Base-by-base conservation (phyloP, 2,329 filamentous ascomycete species). In the Aureobasidium sp. region DNA sequence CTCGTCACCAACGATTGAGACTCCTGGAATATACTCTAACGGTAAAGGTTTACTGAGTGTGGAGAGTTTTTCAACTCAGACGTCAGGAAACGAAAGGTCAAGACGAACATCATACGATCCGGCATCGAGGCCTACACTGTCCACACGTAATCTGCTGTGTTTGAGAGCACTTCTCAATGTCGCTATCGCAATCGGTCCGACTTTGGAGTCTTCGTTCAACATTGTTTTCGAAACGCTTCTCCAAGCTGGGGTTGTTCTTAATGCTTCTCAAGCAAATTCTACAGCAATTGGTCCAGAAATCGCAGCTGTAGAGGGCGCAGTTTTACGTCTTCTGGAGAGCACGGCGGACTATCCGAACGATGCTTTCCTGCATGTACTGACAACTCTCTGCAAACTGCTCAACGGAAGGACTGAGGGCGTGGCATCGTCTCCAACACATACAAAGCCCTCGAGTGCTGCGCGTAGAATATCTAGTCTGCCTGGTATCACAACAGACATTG, bases 211-310 rank as follows among this genome's bases (percentile, higher is more conserved):
- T 15, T 89, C 93, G 0, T 99, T 95, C 90, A 86, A 86, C 1
- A 97, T 99, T 62, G 81, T 99, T 17, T 81, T 99, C 1, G 92
- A 96, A 69, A 96, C 92, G 0, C 77, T 99, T 8, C 91, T 97
- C 69, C 90, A 97, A 72, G 92, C 93, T 2, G 94, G 97, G 68
- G 85, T 96, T 65, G 86, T 97, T 4, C 81, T 97, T 29, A 81
- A 84, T 12, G 69, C 74, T 19, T 74, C 73, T n/a, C 63, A 67
- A 27, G 68, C 69, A 42, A 60, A 65, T 29, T 56, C 66, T 60
- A 48, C 63, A 14, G 14, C 69, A 69, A 54, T 97, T 68, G 85
- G 84, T 40, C 80, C 84, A 0, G 94, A 99, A 71, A 88, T 96
- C 31, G 84, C 88, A 63, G 90, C 94, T 35, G 93, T 97, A 0